Base-by-base conservation (phyloP, 306 rosid genomes). In the Cicer yamashitae region DNA sequence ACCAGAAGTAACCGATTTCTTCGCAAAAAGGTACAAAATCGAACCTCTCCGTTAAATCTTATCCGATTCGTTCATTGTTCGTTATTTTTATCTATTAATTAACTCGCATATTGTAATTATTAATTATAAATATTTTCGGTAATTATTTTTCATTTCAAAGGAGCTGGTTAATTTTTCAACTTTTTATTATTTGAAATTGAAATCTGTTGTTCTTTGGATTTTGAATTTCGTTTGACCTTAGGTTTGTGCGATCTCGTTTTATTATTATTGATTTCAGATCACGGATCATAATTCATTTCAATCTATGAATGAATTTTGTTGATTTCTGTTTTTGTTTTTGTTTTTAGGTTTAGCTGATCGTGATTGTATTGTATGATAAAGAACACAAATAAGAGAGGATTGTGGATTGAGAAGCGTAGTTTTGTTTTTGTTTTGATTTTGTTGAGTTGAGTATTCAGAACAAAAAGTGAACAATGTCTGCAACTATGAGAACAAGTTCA, bases 401-500 rank as follows among this genome's bases (percentile, higher is more conserved):
- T 59, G 74, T 74, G 52, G 69, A 59, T 77, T 66, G 34, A 67
- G 73, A 72, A 62, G 72, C 72, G 11, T 12, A 46, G 30, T 64
- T 75, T 48, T 60, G 47, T 6, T 65, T 78, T 50, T 64, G 70
- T 54, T 64, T 44, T 62, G 62, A 12, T 44, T 45, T 11, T 20
- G 41, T 45, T 67, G 56, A 64, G 48, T 40, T 63, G 41, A 62
- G 68, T 34, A 63, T 63, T 75, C 73, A 62, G 78, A 73, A 74
- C 69, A 47, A 71, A 47, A 71, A 47, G 73, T 66, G 45, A 56
- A 56, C 58, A 60, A 8, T 63, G 67, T 75, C 60, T 30, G 86
- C 84, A 81, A 77, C 62, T 57, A 86, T 86, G 91, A 86, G 81
- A 77, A 79, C 81, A 66, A 20, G 40, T 79, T 86, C 96, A 52